Evolutionary conservation across 495 filamentous ascomycete genomes (phyloP).

Genomic region (Penicillium coprophilum): DNA sequence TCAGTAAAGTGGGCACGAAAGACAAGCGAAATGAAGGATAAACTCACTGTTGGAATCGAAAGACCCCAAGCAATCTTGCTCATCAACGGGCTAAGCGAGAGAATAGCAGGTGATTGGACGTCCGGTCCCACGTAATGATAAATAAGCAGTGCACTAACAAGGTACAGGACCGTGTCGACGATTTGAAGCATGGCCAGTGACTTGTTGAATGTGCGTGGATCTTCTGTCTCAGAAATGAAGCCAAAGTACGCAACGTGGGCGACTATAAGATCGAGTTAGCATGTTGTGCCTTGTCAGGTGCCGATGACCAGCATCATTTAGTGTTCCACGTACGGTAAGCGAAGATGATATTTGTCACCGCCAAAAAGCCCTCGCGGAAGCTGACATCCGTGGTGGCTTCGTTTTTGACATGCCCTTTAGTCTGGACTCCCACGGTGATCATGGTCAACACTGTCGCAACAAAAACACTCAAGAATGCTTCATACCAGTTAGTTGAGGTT

Average conservation of each 20-base stretch:
- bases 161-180: constrained; percentile 64
- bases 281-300: not conserved
- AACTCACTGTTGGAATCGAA: constrained; percentile 63
- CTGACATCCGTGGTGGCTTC: constrained; percentile 21
- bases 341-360: constrained; percentile 42
- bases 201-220: constrained; percentile 63
- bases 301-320: not conserved
- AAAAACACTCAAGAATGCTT: constrained; percentile 62
- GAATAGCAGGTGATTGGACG: constrained; percentile 71
- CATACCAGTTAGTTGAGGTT: not conserved
- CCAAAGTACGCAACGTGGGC: constrained; percentile 71
- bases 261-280: constrained; percentile 37
- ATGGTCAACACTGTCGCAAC: constrained; percentile 69
- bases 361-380: constrained; percentile 32
- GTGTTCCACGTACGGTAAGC: constrained; percentile 36
- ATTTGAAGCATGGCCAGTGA: constrained; percentile 62
- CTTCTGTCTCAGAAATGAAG: constrained; percentile 74
- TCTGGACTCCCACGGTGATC: constrained; percentile 56
- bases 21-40: not conserved
- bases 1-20: not conserved
- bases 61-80: constrained; percentile 73
- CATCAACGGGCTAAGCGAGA: constrained; percentile 58
- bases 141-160: constrained; percentile 47
- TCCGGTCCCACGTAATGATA: constrained; percentile 69
- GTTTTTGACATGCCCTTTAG: constrained; percentile 21